Percentiles rank a stretch among this genome's conserved stretches.
Conservation (phyloP, 140 eudicot genomes). For the Senecio squalidus region DNA sequence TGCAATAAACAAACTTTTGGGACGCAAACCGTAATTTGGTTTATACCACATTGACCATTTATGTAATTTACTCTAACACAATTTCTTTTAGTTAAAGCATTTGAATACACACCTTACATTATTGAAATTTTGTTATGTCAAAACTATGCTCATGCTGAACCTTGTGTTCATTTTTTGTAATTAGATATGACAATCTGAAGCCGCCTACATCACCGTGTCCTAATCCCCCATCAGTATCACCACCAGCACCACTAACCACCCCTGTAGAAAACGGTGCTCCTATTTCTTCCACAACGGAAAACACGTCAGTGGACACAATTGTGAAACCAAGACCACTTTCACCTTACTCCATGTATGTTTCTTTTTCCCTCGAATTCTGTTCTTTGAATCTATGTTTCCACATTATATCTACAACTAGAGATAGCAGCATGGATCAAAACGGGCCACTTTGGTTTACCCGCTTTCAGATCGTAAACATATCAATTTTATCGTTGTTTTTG, state of each 20-base stretch:
- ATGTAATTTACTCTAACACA: too few relatives aligned
- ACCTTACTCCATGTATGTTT: constrained; percentile 58
- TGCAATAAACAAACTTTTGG: too few relatives aligned
- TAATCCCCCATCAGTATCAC: constrained; percentile 41
- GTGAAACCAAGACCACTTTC: constrained; percentile 63
- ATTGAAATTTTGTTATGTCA: not conserved
- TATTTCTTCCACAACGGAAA: constrained; percentile 21
- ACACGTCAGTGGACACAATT: constrained; percentile 17
- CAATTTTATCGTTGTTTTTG: too few relatives aligned
- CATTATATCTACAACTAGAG: not conserved
- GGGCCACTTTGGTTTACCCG: not conserved
- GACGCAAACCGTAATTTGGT: too few relatives aligned
- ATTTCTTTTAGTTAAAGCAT: too few relatives aligned
- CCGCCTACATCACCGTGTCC: constrained; percentile 81
- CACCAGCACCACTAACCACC: constrained; percentile 22
- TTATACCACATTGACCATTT: too few relatives aligned
- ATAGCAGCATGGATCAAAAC: not conserved
- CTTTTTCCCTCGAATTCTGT: not conserved
- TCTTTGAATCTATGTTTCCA: not conserved
- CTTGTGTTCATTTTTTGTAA: not conserved
- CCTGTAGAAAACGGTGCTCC: constrained; percentile 32
- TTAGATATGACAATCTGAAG: constrained; percentile 59
- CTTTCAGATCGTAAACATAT: too few relatives aligned
- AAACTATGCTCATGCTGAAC: not conserved
- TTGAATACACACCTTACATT: too few relatives aligned